Evolutionary conservation across 1,139 yeast genomes (phyloP), one percentile per base, ranked within the genome.

Genomic region (Zygosaccharomyces pseudobailii): DNA sequence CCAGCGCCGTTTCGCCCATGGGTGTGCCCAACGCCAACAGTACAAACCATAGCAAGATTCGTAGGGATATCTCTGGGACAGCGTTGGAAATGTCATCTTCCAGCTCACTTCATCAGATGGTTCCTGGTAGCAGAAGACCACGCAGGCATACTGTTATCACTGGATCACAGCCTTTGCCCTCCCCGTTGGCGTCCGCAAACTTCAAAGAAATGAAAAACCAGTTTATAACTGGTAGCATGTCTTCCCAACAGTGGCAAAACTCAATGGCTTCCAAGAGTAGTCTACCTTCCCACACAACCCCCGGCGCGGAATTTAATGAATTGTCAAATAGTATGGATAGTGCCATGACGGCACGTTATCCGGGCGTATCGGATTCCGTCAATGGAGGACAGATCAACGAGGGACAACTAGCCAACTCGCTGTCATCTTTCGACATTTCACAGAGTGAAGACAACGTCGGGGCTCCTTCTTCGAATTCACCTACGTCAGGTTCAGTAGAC

Each of bases 141-240:
- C 75, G 96, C 59, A 71, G 95, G 41, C 82, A 81, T 53, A 82
- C 95, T 0, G 69, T 88, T 35, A 84, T 90, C 42, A 87, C 95
- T 0, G 96, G 92, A 1, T 84, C 92, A 0, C 92, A 85, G 62
- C 95, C 96, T 10, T 70, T 87, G 45, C 94, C 95, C 1, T 82
- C 90, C 0, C 92, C 95, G 2, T 71, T 86, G 49, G 72, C 79
- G 53, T 73, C 80, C 0, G 72, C 69, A 3, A 65, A 65, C 46
- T 60, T 66, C 31, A 62, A 64, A 42, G 71, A 67, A 36, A 58
- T 63, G 61, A 64, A 62, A 44, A 48, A 56, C 13, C 66, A 63
- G 25, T 45, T 59, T 32, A 40, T 63, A 17, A 58, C 52, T 19
- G 51, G 51, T 38, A 37, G 53, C 13, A 40, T 46, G 6, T 48